These are phyloP conservation scores for Phytophthora tentaculata DNA, from an alignment of 352 stramenopile genomes.

Conservation along the genomic window DNA sequence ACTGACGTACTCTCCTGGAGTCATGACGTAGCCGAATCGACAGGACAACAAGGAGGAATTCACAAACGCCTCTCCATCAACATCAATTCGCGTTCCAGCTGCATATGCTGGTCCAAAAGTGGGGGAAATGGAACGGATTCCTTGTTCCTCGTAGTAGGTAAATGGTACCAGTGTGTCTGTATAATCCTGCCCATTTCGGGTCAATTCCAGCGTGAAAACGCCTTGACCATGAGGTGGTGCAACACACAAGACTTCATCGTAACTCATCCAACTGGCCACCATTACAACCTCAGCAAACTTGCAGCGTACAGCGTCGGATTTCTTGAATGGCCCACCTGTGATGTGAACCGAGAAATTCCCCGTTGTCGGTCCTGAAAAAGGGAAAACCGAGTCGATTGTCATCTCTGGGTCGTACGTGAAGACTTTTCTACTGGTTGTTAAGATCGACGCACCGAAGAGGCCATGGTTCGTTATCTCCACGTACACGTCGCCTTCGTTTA, in stretches of 20 bases:
- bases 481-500: constrained; percentile 42
- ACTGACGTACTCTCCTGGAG: constrained; percentile 85
- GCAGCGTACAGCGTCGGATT: constrained; percentile 78
- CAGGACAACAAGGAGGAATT: constrained; percentile 88
- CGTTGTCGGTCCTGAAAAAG: constrained; percentile 66
- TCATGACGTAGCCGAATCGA: constrained; percentile 85
- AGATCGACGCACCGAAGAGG: constrained; percentile 35
- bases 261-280: constrained; percentile 62
- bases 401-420: constrained; percentile 89
- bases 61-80: constrained; percentile 89
- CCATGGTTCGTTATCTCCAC: constrained; percentile 83
- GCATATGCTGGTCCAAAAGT: constrained; percentile 85
- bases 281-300: constrained; percentile 87
- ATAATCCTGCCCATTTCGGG: constrained; percentile 94
- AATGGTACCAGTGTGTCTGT: constrained; percentile 69
- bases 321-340: constrained; percentile 81
- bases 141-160: constrained; percentile 85
- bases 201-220: constrained; percentile 85
- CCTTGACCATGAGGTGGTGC: constrained; percentile 75
- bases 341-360: constrained; percentile 92
- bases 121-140: constrained; percentile 78
- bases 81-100: constrained; percentile 84
- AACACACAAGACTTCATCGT: constrained; percentile 73
- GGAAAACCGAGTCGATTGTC: constrained; percentile 74
- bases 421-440: constrained; percentile 43